phyloP scores from a whole-genome alignment of 2,329 filamentous ascomycete species.

The Xylariales sp. region DNA sequence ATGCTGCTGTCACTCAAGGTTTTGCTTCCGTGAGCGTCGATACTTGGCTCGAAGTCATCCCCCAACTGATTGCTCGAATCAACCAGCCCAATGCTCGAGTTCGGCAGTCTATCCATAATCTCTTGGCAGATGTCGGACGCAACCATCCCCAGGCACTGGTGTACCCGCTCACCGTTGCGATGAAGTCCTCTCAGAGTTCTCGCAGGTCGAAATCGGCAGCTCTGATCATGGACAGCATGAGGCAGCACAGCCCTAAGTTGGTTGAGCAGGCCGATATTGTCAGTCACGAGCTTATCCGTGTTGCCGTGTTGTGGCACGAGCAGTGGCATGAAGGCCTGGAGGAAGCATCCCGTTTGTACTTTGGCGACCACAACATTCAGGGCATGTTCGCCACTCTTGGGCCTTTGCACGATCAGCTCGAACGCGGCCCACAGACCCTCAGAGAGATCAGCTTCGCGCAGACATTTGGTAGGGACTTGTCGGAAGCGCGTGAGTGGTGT shows the following conservation, averaged over 20 bases:
- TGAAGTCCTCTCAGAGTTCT: slow-evolving; percentile 84
- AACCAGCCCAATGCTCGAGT: slow-evolving; percentile 91
- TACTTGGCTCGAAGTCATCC: slow-evolving; percentile 97
- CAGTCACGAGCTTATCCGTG: slow-evolving; percentile 93
- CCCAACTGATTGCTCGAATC: slow-evolving; percentile 94
- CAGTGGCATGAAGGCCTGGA: slow-evolving; percentile 98
- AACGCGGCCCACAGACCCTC: slow-evolving; percentile 86
- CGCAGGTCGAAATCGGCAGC: slow-evolving; percentile 82
- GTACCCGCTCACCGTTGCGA: slow-evolving; percentile 94
- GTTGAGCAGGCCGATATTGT: slow-evolving; percentile 95
- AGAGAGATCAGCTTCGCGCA: slow-evolving; percentile 97
- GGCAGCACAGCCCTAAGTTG: slow-evolving; percentile 84
- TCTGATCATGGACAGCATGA: slow-evolving; percentile 97
- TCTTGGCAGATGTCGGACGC: slow-evolving; percentile 88
- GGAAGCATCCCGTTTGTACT: slow-evolving; percentile 93
- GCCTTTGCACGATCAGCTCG: slow-evolving; percentile 86
- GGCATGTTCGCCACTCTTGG: slow-evolving; percentile 93
- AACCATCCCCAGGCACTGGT: slow-evolving; percentile 94
- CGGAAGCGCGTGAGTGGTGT: slow-evolving; percentile 95
- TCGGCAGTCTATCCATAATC: slow-evolving; percentile 83
- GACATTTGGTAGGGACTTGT: slow-evolving; percentile 90
- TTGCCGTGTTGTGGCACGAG: slow-evolving; percentile 97
- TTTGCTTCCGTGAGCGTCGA: slow-evolving; percentile 91
- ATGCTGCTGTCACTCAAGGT: slow-evolving; percentile 81
- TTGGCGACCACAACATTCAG: slow-evolving; percentile 94